Evolutionary conservation across 2,329 filamentous ascomycete species (phyloP), one percentile per base, ranked within the genome.

Genomic region (Diaporthe australafricana): DNA sequence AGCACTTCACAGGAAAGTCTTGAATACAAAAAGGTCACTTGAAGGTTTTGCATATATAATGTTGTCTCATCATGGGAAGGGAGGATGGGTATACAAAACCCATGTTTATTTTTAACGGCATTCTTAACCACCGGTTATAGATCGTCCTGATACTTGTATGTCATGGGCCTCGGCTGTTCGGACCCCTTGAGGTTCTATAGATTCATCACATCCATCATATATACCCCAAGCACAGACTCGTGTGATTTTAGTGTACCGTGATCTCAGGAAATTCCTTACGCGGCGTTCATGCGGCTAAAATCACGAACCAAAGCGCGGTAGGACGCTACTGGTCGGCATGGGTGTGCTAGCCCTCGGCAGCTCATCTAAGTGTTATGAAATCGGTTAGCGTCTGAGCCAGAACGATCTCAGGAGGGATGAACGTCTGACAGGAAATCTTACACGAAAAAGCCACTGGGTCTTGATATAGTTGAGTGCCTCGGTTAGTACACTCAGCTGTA

Each of bases 1-100:
- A 70, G 30, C 66, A 72, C 45, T 38, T 70, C 50, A 65, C 50
- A 1, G 70, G 55, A 8, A 72, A 72, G 60, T 63, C 57, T 27
- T 73, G n/a, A n/a, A n/a, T n/a, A n/a, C n/a, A n/a, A n/a, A n/a
- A n/a, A 68, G 12, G 30, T 20, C 7, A 16, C 5, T 12, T 32
- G 7, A 32, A 1, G 4, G 27, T 16, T 22, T 35, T 22, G n/a
- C 53, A 38, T 27, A 35, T 65, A 20, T 65, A 65, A 65, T 65
- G 42, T 48, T 25, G n/a, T 65, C 27, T 48, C 8, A 45, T 20
- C n/a, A 63, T 16, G 27, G 42, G 1, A 11, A 22, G 25, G 57
- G 9, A 25, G 27, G 11, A 25, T 17, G 60, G n/a, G 20, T 17
- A 14, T 2, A 25, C 4, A 56, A 40, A 7, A 20, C 53, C n/a